Base-by-base conservation (phyloP, 1,139 yeast genomes). In the Diutina ranongensis region DNA sequence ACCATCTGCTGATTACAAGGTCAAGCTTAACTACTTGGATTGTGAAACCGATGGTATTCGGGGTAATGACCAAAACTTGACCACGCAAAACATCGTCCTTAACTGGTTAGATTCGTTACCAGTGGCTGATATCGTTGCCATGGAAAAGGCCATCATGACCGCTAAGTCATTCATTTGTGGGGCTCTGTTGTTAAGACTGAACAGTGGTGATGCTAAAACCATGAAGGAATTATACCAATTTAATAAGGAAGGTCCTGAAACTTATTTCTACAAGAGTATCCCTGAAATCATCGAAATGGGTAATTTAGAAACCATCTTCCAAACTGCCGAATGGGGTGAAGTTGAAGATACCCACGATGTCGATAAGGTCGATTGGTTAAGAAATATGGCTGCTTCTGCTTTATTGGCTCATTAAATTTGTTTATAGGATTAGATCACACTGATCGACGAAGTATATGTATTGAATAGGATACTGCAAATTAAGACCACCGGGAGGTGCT, bases 321-420 rank as follows among this genome's bases (percentile, higher is more conserved):
- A 92, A 63, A 85, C 95, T 25, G 79, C 77, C 36, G 75, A 80
- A 57, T 92, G 98, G 98, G 98, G 98, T 36, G 97, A 92, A 62
- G 97, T 92, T 21, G 98, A 92, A 65, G 98, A 92, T 57, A 88
- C 97, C 3, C 98, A 92, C 59, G 98, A 92, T 61, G 97, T 92
- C 16, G 95, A 87, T 57, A 83, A 83, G 61, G 95, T 80, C 44
- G 97, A 92, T 54, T 74, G 94, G 61, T 71, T 86, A 54, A 77
- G 97, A 62, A 81, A 80, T 55, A 71, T 92, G 46, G 78, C 92
- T 32, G 76, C 89, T 54, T 94, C 95, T 33, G 83, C 88, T n/a
- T 64, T 87, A 8, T 25, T 38, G 31, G 12, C 16, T 13, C 32
- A 38, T 16, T 38, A 38, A 25, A 36, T 21, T 8, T 15, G 36